Conservation (phyloP, 2,329 filamentous ascomycete species). For the Clarireedia sp. region DNA sequence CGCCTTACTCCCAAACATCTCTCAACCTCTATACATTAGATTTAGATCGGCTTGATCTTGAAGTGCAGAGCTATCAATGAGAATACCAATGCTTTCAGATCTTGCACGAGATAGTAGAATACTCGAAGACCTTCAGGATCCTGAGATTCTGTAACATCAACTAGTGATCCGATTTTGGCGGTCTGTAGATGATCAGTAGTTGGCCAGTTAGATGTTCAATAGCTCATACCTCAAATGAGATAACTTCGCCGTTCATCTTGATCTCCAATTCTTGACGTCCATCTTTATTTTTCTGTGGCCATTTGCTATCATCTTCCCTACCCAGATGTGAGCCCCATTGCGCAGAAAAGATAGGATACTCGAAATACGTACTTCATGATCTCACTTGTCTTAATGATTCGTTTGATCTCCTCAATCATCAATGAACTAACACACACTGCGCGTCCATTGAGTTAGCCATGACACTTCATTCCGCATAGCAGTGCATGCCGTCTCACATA, state of each 20-base stretch:
- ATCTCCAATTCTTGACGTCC: slow-evolving; percentile 96
- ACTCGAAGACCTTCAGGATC: slow-evolving; percentile 94
- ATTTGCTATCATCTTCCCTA: slow-evolving; percentile 96
- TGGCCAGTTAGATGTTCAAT: background rate
- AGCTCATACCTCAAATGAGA: slow-evolving; percentile 77
- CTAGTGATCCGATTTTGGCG: slow-evolving; percentile 93
- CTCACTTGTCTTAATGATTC: slow-evolving; percentile 93
- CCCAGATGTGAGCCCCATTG: slow-evolving; percentile 21
- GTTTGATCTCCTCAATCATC: slow-evolving; percentile 88
- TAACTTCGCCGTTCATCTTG: slow-evolving; percentile 85
- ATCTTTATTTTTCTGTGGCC: slow-evolving; percentile 99
- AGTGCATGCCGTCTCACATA: slow-evolving; percentile 39
- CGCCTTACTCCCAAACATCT: slow-evolving; percentile 25
- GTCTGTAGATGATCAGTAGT: slow-evolving; percentile 48
- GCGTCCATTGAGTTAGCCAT: slow-evolving; percentile 8
- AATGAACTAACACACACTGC: slow-evolving; percentile 92
- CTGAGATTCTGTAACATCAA: slow-evolving; percentile 91
- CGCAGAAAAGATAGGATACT: background rate
- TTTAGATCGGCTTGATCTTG: slow-evolving; percentile 77
- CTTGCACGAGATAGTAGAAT: slow-evolving; percentile 98
- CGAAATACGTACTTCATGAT: slow-evolving; percentile 74
- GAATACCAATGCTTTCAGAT: slow-evolving; percentile 93
- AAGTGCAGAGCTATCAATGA: slow-evolving; percentile 95
- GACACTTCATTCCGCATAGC: background rate
- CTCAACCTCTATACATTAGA: background rate